Evolutionary conservation across 192 early-diverging fungal genomes (phyloP), one percentile per base, ranked within the genome.

Genomic region (Rhizoclosmatium sp.): DNA sequence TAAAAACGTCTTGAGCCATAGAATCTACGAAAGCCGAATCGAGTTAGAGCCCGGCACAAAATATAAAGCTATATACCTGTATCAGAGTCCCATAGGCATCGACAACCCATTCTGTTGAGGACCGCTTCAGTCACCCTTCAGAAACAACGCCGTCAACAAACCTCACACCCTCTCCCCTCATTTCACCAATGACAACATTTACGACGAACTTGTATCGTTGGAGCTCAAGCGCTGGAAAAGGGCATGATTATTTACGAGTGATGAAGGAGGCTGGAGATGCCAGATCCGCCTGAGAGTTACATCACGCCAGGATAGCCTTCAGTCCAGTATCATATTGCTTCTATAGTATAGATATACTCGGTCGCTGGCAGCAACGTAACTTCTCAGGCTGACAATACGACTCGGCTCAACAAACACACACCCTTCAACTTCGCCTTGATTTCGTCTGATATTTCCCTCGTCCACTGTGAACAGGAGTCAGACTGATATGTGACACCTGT

Each of bases 21-120:
- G 88, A 90, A 65, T 91, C 89, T 76, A 44, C 2, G 1, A 67
- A 44, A 75, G 23, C 41, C 59, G 12, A 60, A 23, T 45, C 9
- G 21, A 19, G 31, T 31, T 31, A 31, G 31, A 31, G 31, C 31
- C 31, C 16, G 47, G 12, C 14, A 47, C 5, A 46, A 59, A 46
- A 75, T 49, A 62, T 10, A n/a, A 58, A 40, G 44, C 5, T 46
- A 51, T 7, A 49, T 16, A 76, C 75, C 75, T n/a, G 89, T 84
- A 78, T 91, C 89, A 19, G 88, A 77, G 54, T 91, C 89, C 89
- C 89, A 91, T 46, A 91, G 87, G 54, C 88, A 90, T n/a, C 89
- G 79, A 51, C 86, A 86, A 42, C 87, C 87, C 82, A 91, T 87
- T 68, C 89, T 91, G 51, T 65, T 39, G 41, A 40, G 9, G 1